phyloP scores from a whole-genome alignment of 192 early-diverging fungal species.

The Linnemannia schmuckeri region DNA sequence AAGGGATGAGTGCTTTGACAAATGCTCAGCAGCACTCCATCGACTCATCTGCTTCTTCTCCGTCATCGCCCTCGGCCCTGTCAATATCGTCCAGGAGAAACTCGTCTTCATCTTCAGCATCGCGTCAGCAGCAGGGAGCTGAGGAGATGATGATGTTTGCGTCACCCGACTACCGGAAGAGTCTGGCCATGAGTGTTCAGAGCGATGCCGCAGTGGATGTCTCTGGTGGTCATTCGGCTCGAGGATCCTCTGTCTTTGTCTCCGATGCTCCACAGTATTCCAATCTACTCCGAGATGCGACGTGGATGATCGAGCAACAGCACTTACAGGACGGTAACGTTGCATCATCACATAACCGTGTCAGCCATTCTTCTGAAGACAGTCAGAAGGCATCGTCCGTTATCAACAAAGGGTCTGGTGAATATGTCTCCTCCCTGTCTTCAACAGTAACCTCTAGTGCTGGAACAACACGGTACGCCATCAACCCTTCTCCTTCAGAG shows the following conservation, averaged over 20 bases:
- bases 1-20: neutral
- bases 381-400: neutral
- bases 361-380: neutral
- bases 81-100: neutral
- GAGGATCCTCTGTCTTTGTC: slow-evolving; percentile 12
- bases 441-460: neutral
- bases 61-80: slow-evolving; percentile 3
- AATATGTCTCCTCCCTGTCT: neutral
- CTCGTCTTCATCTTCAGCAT: neutral
- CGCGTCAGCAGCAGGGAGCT: neutral
- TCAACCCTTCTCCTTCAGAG: neutral
- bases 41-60: neutral
- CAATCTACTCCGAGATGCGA: slow-evolving; percentile 40
- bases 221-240: slow-evolving; percentile 4
- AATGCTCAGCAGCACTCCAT: neutral
- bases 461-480: neutral
- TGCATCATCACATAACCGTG: neutral
- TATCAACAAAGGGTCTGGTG: neutral
- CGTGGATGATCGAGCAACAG: slow-evolving; percentile 38
- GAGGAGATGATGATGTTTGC: slow-evolving; percentile 54
- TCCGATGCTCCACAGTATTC: slow-evolving; percentile 26
- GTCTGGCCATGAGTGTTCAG: slow-evolving; percentile 26
- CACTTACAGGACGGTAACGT: neutral
- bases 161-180: slow-evolving; percentile 45
- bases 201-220: slow-evolving; percentile 23